Evolutionary conservation across 2,329 filamentous ascomycete genomes (phyloP), one percentile per base, ranked within the genome.

Genomic region (Aspergillus candidus): DNA sequence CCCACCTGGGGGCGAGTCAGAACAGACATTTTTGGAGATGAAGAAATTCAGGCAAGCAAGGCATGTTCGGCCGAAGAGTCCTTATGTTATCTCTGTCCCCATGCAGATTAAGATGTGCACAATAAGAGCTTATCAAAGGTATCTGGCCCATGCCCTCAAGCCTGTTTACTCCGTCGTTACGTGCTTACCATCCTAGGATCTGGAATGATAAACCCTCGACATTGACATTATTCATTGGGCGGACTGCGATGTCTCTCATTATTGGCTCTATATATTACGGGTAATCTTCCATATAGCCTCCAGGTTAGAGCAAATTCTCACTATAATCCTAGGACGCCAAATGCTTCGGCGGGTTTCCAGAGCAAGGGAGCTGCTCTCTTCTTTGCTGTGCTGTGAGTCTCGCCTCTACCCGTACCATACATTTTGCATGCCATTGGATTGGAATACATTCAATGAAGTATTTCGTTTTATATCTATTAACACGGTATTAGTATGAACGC

Each of bases 31-130:
- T 43, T 48, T 59, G 18, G 48, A 64, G 31, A 55, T 57, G 15
- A 63, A 66, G 38, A 56, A 53, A 8, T 38, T 55, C 14, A 59
- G 55, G 33, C 67, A 65, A 48, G 68, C 60, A 40, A 67, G 68
- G 46, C 66, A 66, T 50, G 62, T 60, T 31, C 57, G 59, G 17
- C 61, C 55, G 22, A 62, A 61, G 35, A 67, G 58, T 49, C 88
- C 89, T 1, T 95, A 84, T 66, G 90, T 87, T 2, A 74, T 95
- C 32, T 90, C 86, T 0, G 86, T 84, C 54, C 47, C 53, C 2
- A 84, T 91, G 70, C 90, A 96, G 63, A 68, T 94, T 49, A 67
- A 77, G 52, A 78, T 96, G n/a, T 94, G 88, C 60, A 72, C 91
- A 12, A 84, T 82, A 74, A 82, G 90, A 61, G 88, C 87, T 4